Percentiles rank a stretch among this genome's conserved stretches.
Conservation (phyloP, 1,284 basidiomycete species). For the Entoloma clypeatum region DNA sequence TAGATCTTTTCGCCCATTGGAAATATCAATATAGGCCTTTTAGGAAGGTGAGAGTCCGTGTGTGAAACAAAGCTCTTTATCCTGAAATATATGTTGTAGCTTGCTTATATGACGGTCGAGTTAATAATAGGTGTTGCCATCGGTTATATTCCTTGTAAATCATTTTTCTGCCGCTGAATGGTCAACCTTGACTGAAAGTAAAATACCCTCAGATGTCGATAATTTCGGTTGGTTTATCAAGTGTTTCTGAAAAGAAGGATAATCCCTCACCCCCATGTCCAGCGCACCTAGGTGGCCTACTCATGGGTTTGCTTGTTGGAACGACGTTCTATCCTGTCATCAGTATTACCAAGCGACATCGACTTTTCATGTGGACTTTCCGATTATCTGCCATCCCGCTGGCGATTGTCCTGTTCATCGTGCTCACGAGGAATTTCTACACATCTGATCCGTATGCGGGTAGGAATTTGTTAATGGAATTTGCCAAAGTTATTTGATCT, state of each 20-base stretch:
- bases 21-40: conserved; percentile 78
- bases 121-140: conserved; percentile 81
- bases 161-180: neutral
- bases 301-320: conserved; percentile 81
- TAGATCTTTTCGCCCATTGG: conserved; percentile 94
- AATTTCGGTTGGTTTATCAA: conserved; percentile 59
- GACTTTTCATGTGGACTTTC: conserved; percentile 69
- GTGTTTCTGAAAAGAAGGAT: too few relatives aligned
- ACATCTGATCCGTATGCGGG: conserved; percentile 78
- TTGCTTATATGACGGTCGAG: conserved; percentile 82
- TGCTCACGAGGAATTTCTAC: conserved; percentile 88
- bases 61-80: neutral
- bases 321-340: conserved; percentile 90
- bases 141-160: conserved; percentile 77
- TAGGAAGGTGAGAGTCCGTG: conserved; percentile 52
- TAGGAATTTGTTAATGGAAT: conserved; percentile 30
- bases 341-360: conserved; percentile 69
- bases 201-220: conserved; percentile 54
- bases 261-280: too few relatives aligned
- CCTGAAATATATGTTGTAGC: conserved; percentile 32
- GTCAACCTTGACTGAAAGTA: conserved; percentile 2
- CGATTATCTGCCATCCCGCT: conserved; percentile 74
- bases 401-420: conserved; percentile 76
- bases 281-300: conserved; percentile 78
- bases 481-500: conserved; percentile 8